Conservation (phyloP, 352 stramenopile species). For the Globisporangium perplexum region DNA sequence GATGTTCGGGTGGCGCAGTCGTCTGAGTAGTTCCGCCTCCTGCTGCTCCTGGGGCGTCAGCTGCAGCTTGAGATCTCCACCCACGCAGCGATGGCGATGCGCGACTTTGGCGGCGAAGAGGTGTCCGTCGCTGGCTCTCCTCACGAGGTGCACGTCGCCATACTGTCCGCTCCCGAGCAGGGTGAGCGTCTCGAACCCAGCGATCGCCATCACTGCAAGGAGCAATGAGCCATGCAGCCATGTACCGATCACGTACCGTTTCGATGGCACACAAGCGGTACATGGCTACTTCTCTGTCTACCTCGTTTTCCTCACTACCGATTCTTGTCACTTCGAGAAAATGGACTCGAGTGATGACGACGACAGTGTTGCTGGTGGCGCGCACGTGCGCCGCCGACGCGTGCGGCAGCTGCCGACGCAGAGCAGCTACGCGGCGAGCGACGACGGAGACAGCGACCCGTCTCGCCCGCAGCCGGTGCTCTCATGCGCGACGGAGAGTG, state of each 20-base stretch:
- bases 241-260: slow-evolving; percentile 1
- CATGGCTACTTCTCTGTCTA: too few species aligned
- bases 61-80: slow-evolving; percentile 3
- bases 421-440: not conserved
- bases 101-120: slow-evolving; percentile 55
- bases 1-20: slow-evolving; percentile 58
- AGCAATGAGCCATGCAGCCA: too few species aligned
- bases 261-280: too few species aligned
- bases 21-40: slow-evolving; percentile 47
- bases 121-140: slow-evolving; percentile 19
- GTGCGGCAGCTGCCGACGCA: slow-evolving; percentile 5
- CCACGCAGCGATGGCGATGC: slow-evolving; percentile 6
- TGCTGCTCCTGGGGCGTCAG: slow-evolving; percentile 11
- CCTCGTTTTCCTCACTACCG: not conserved
- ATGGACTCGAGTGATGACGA: not conserved
- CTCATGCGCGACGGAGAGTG: slow-evolving; percentile 54
- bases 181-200: slow-evolving; percentile 37
- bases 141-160: slow-evolving; percentile 48
- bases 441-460: not conserved
- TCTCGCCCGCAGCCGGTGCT: slow-evolving; percentile 25
- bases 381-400: slow-evolving; percentile 2
- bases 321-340: not conserved
- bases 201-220: slow-evolving; percentile 12
- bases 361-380: not conserved
- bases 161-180: slow-evolving; percentile 56